Evolutionary conservation across 2,329 filamentous ascomycete genomes (phyloP).

Genomic region (Nannizzia gypsea): DNA sequence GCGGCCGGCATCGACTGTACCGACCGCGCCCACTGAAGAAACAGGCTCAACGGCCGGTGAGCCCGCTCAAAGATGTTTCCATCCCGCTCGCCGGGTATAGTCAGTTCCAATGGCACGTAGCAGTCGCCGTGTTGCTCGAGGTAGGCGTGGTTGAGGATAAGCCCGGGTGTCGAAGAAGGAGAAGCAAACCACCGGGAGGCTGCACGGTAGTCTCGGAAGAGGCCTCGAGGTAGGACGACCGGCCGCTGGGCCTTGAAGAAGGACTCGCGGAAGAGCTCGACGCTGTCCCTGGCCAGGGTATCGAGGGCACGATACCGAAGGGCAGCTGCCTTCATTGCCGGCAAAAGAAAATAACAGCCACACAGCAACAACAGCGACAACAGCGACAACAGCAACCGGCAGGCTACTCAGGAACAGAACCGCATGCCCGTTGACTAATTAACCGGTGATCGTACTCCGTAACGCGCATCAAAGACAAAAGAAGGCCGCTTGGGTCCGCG

Average conservation of each 20-base stretch:
- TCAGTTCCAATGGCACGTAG: slow-evolving; percentile 50
- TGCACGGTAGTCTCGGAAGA: slow-evolving; percentile 41
- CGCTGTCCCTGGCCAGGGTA: slow-evolving; percentile 22
- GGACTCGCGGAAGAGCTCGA: slow-evolving; percentile 41
- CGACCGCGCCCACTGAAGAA: slow-evolving; percentile 43
- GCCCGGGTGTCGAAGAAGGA: slow-evolving; percentile 10
- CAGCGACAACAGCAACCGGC: too few relatives aligned
- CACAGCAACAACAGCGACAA: neutral
- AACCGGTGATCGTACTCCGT: too few relatives aligned
- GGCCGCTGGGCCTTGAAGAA: slow-evolving; percentile 46
- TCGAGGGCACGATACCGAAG: slow-evolving; percentile 16
- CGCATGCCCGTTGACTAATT: too few relatives aligned
- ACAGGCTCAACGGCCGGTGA: slow-evolving; percentile 46
- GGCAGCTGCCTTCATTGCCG: neutral
- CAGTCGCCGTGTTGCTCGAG: slow-evolving; percentile 37
- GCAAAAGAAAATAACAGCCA: neutral
- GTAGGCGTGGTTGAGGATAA: slow-evolving; percentile 35
- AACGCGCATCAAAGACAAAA: too few relatives aligned
- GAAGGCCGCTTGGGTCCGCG: too few relatives aligned
- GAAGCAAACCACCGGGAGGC: slow-evolving; percentile 48
- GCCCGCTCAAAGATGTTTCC: slow-evolving; percentile 33
- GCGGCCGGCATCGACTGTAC: slow-evolving; percentile 16
- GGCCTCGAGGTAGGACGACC: slow-evolving; percentile 37
- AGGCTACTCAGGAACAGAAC: too few relatives aligned
- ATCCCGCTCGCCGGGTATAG: slow-evolving; percentile 13